Evolutionary conservation across 768 basidiomycete species (phyloP).

Genomic region (Pulveroboletus sp.): DNA sequence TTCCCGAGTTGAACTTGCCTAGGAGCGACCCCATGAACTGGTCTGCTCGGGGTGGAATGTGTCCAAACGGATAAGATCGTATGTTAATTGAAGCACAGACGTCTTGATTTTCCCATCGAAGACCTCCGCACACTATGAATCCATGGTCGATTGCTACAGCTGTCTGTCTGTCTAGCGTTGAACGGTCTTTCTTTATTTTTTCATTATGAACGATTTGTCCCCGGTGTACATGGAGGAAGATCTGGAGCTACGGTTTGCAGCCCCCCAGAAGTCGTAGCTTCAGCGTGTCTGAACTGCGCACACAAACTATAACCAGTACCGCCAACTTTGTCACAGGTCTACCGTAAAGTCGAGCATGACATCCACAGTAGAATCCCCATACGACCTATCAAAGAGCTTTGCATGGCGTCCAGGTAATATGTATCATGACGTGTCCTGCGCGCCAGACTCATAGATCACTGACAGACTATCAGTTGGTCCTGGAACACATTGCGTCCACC

Average conservation of each 20-base stretch:
- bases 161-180: background rate
- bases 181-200: too few relatives aligned
- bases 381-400: constrained; percentile 28
- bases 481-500: constrained; percentile 60
- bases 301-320: background rate
- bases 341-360: constrained; percentile 13
- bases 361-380: constrained; percentile 10
- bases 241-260: background rate
- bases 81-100: background rate
- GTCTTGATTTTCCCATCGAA: background rate
- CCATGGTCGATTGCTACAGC: background rate
- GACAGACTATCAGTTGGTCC: constrained; percentile 52
- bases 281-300: background rate
- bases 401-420: constrained; percentile 57
- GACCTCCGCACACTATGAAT: background rate
- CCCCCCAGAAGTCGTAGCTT: too few relatives aligned
- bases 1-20: constrained; percentile 3
- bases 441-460: constrained; percentile 5
- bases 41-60: background rate
- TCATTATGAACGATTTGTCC: background rate
- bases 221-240: background rate
- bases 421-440: constrained; percentile 1
- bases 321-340: too few relatives aligned
- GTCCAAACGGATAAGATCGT: background rate
- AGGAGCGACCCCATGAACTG: constrained; percentile 13